A percentile compares a stretch with the other conserved stretches of the same genome.
These are phyloP conservation scores for Fermentozyma sake DNA, from an alignment of 1,139 yeast species.

Conservation along the genomic window DNA sequence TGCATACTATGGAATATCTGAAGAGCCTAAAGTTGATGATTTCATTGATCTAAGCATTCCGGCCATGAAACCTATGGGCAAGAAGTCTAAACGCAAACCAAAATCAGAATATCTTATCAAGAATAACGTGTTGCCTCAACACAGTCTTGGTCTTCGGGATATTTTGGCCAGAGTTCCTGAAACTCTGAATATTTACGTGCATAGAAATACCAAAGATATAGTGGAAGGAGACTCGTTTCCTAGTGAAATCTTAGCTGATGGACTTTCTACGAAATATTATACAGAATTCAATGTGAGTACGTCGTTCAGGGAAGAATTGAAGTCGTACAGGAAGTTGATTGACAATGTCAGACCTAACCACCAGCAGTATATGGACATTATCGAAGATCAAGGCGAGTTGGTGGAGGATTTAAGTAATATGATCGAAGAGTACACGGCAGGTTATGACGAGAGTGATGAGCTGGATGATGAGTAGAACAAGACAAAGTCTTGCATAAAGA, in stretches of 20 bases:
- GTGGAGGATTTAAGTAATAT: slow-evolving; percentile 50
- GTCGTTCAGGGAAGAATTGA: slow-evolving; percentile 40
- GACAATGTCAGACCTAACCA: slow-evolving; percentile 24
- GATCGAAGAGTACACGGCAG: slow-evolving; percentile 53
- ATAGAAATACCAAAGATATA: slow-evolving; percentile 17
- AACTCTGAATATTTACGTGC: slow-evolving; percentile 15
- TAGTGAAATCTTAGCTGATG: slow-evolving; percentile 8
- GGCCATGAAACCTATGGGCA: no score
- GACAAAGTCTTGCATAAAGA: no score
- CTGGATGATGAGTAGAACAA: slow-evolving; percentile 16
- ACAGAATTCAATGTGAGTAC: slow-evolving; percentile 44
- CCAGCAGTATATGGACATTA: slow-evolving; percentile 20
- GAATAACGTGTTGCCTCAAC: slow-evolving; percentile 9
- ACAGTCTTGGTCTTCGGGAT: slow-evolving; percentile 5
- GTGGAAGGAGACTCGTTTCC: slow-evolving; percentile 34
- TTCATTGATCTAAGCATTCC: slow-evolving; percentile 1
- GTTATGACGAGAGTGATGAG: slow-evolving; percentile 47
- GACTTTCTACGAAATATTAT: slow-evolving; percentile 14
- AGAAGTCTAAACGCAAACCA: background rate
- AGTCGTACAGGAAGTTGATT: slow-evolving; percentile 45
- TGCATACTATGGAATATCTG: slow-evolving; percentile 7
- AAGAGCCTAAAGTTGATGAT: slow-evolving; percentile 4
- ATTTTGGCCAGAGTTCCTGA: slow-evolving; percentile 7
- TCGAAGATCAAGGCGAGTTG: slow-evolving; percentile 67
- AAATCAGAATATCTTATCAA: slow-evolving; percentile 10